phyloP scores from a whole-genome alignment of 768 basidiomycete genomes.

The Pleurotus giganteus region DNA sequence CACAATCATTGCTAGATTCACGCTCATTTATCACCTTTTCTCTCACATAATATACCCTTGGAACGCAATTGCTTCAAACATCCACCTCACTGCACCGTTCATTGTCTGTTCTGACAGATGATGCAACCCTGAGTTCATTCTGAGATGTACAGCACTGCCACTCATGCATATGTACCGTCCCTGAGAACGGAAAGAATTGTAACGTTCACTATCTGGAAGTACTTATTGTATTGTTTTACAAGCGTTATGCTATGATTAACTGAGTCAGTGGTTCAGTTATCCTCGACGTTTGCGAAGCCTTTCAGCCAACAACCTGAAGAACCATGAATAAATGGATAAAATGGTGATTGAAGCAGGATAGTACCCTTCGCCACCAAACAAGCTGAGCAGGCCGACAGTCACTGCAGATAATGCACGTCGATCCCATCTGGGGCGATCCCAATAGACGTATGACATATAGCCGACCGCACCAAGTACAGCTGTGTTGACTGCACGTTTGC shows the following conservation, averaged over 20 bases:
- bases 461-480: constrained; percentile 61
- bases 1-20: constrained; percentile 4
- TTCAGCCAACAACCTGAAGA: too few species aligned
- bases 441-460: constrained; percentile 62
- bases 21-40: constrained; percentile 5
- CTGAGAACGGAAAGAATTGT: constrained; percentile 35
- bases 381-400: constrained; percentile 52
- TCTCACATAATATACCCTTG: constrained; percentile 1
- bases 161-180: too few species aligned
- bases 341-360: constrained; percentile 12
- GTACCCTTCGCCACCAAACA: constrained; percentile 71
- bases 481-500: constrained; percentile 49
- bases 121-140: constrained; percentile 35
- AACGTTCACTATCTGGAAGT: too few species aligned
- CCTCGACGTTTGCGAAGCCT: constrained; percentile 26
- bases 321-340: not conserved
- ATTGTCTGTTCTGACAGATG: constrained; percentile 24
- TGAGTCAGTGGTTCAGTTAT: too few species aligned
- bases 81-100: not conserved
- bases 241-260: too few species aligned
- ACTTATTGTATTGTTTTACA: too few species aligned
- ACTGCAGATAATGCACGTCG: constrained; percentile 55
- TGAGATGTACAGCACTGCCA: constrained; percentile 42
- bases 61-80: not conserved
- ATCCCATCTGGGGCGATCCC: constrained; percentile 67